A percentile compares a stretch with the other conserved stretches of the same genome.
phyloP scores from a whole-genome alignment of 1,284 basidiomycete species.

The Cryptococcus sp. region DNA sequence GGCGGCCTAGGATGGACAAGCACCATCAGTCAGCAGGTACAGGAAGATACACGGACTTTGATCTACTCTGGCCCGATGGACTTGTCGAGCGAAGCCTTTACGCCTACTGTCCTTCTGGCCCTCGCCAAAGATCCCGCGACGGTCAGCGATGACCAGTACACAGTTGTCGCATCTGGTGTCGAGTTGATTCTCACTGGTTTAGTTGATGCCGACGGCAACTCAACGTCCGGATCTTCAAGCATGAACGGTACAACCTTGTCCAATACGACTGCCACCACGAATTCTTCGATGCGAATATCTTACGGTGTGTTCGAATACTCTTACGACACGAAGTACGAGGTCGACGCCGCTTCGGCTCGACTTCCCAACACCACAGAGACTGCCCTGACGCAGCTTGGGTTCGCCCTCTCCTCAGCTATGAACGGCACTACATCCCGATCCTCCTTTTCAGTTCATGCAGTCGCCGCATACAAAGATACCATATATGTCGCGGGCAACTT shows the following conservation, averaged over 20 bases:
- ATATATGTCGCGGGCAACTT: slow-evolving; percentile 79
- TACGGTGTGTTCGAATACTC: slow-evolving; percentile 43
- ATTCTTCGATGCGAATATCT: slow-evolving; percentile 14
- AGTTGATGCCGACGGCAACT: slow-evolving; percentile 14
- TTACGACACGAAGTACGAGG: slow-evolving; percentile 10
- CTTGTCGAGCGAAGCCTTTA: slow-evolving; percentile 64
- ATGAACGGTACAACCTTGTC: slow-evolving; percentile 14
- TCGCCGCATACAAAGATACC: slow-evolving; percentile 61
- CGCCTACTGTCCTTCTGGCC: slow-evolving; percentile 67
- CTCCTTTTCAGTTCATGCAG: slow-evolving; percentile 53
- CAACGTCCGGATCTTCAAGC: slow-evolving; percentile 6
- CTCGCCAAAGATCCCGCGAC: slow-evolving; percentile 61
- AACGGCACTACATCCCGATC: slow-evolving; percentile 42
- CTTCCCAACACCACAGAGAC: slow-evolving; percentile 72
- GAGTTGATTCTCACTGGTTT: slow-evolving; percentile 61
- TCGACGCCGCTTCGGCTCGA: slow-evolving; percentile 37
- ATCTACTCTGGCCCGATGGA: slow-evolving; percentile 81
- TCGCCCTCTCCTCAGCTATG: slow-evolving; percentile 52
- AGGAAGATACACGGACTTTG: slow-evolving; percentile 58
- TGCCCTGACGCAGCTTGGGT: slow-evolving; percentile 59
- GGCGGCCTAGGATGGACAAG: slow-evolving; percentile 62
- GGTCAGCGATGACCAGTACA: slow-evolving; percentile 60
- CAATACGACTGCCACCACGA: slow-evolving; percentile 13
- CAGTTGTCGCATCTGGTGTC: slow-evolving; percentile 75
- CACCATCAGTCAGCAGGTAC: slow-evolving; percentile 69